Evolutionary conservation across 2,329 filamentous ascomycete species (phyloP), one percentile per base, ranked within the genome.

Genomic region (Sordariomycetes sp.): DNA sequence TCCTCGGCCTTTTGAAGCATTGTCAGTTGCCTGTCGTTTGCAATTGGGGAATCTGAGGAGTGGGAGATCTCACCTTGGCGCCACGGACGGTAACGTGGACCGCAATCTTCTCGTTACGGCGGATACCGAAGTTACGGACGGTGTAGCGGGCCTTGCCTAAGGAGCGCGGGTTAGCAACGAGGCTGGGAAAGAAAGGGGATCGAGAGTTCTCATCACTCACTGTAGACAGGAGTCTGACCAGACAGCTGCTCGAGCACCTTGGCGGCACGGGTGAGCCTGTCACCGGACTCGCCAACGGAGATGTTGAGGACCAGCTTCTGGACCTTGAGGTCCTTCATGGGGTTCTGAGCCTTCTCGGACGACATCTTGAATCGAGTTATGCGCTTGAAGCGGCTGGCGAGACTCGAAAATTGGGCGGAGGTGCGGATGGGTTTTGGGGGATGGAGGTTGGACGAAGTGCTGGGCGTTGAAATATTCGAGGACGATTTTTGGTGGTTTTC

Each of bases 161-260:
- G 57, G 53, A 32, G 58, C 55, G 58, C 54, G 54, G 37, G 25
- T 58, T 58, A 46, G 28, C 18, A 22, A 18, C 22, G 16, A 35
- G 48, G 24, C 16, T 8, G 32, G 20, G n/a, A 6, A 40, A 54
- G 32, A 37, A 12, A n/a, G 34, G 53, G 24, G 16, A 24, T 59
- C 35, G n/a, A 22, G 40, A 11, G 46, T 40, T 24, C 56, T 22
- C 63, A n/a, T 51, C 55, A 80, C 85, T 67, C 85, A 93, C 90
- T 96, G 91, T 99, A 99, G 80, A 99, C 94, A 71, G 94, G 94
- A 70, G 94, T 97, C 85, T 99, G 94, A 92, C 94, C 94, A 79
- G 85, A 90, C 77, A 99, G 84, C 86, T 99, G 94, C 85, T 99
- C 94, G 71, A 99, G 86, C 86, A 99, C 94, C 87, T 99, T 99